A percentile compares a stretch with the other conserved stretches of the same genome.
Conservation (phyloP, 306 rosid genomes). For the Clitoria ternatea region DNA sequence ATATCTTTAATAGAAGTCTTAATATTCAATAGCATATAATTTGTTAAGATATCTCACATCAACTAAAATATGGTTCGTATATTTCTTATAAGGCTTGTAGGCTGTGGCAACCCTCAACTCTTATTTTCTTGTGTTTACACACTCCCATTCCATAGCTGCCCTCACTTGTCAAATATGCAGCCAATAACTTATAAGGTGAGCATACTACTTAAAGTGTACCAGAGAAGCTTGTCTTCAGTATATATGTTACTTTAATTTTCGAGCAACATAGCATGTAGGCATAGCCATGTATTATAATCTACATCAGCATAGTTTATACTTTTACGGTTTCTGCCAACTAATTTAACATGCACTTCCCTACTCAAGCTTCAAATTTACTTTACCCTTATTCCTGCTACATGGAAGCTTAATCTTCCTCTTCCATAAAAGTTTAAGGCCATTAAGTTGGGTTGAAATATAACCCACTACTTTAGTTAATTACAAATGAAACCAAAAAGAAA, state of each 20-base stretch:
- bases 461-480: background rate
- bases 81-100: too few relatives aligned
- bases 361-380: background rate
- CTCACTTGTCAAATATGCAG: background rate
- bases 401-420: background rate
- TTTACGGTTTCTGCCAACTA: background rate
- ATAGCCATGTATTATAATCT: background rate
- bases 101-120: too few relatives aligned
- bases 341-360: background rate
- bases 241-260: too few relatives aligned
- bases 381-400: background rate
- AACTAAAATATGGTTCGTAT: too few relatives aligned
- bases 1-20: background rate
- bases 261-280: background rate
- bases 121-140: too few relatives aligned
- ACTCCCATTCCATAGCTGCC: background rate
- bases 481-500: background rate
- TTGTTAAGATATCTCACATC: too few relatives aligned
- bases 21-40: background rate
- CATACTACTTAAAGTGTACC: background rate
- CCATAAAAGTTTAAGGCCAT: background rate
- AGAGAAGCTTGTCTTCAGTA: too few relatives aligned
- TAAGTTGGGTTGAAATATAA: background rate
- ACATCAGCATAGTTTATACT: background rate
- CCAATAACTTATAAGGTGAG: background rate